phyloP scores from a whole-genome alignment of 139 green algal species.

The Dunaliella primolecta region DNA sequence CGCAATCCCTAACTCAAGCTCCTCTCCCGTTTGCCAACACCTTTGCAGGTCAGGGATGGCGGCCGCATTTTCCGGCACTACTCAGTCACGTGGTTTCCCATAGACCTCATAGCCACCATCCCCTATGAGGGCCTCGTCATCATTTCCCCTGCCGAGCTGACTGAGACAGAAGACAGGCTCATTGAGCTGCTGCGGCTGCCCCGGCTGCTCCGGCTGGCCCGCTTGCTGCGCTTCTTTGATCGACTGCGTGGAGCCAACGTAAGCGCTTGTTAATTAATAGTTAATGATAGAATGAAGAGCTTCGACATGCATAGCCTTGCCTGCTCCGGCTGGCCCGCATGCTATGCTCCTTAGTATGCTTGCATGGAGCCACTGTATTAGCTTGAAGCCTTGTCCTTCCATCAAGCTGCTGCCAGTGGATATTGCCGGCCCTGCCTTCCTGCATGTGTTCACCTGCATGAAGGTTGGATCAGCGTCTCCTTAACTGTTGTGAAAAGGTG shows the following conservation, averaged over 20 bases:
- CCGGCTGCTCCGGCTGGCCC: conserved; percentile 54
- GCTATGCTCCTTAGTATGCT: too few species aligned
- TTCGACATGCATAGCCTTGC: neutral
- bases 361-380: too few species aligned
- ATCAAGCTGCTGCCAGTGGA: too few species aligned
- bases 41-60: neutral
- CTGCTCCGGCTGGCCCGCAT: too few species aligned
- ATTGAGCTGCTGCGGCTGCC: conserved; percentile 43
- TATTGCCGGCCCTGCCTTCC: too few species aligned
- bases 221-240: conserved; percentile 63
- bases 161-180: neutral
- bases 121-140: conserved; percentile 52
- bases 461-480: too few species aligned
- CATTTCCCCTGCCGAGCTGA: neutral
- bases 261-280: neutral
- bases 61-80: conserved; percentile 27
- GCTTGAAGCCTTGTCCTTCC: too few species aligned
- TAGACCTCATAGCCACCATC: conserved; percentile 53
- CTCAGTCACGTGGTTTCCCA: conserved; percentile 51
- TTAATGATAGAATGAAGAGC: too few species aligned
- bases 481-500: too few species aligned
- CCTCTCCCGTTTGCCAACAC: too few species aligned
- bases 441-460: too few species aligned
- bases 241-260: conserved; percentile 58
- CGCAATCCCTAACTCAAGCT: too few species aligned